phyloP scores from a whole-genome alignment of 371 early-diverging fungal genomes.

The Catenaria anguillulae region DNA sequence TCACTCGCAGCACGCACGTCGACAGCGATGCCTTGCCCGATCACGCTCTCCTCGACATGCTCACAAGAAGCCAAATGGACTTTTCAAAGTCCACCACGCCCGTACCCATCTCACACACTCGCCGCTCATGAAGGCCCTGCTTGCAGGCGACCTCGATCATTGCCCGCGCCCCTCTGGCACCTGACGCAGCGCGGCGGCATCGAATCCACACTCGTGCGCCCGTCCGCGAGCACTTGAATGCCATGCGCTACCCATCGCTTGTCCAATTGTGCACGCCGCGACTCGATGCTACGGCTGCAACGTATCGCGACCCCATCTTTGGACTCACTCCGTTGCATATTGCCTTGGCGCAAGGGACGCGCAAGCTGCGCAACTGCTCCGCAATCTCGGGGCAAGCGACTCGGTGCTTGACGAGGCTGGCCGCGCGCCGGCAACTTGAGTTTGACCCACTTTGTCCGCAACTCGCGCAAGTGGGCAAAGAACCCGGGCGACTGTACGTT shows the following conservation, averaged over 20 bases:
- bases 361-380: not conserved
- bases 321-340: not conserved
- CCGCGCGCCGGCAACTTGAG: not conserved
- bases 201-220: not conserved
- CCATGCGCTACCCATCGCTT: not conserved
- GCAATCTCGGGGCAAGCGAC: not conserved
- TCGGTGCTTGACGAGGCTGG: not conserved
- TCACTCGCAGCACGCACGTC: no score
- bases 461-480: slow-evolving; percentile 4
- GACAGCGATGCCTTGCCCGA: no score
- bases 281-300: not conserved
- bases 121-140: not conserved
- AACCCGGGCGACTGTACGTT: not conserved
- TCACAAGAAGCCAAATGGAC: no score
- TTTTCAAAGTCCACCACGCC: not conserved
- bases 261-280: not conserved
- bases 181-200: not conserved
- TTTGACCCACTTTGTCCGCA: not conserved
- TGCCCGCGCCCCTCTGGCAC: not conserved
- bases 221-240: not conserved
- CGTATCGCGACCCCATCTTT: not conserved
- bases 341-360: not conserved
- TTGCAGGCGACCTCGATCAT: not conserved
- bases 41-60: no score
- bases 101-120: not conserved